Evolutionary conservation across 176 grass and related monocot genomes (phyloP), one percentile per base, ranked within the genome.

Genomic region (Triticum turgidum): DNA sequence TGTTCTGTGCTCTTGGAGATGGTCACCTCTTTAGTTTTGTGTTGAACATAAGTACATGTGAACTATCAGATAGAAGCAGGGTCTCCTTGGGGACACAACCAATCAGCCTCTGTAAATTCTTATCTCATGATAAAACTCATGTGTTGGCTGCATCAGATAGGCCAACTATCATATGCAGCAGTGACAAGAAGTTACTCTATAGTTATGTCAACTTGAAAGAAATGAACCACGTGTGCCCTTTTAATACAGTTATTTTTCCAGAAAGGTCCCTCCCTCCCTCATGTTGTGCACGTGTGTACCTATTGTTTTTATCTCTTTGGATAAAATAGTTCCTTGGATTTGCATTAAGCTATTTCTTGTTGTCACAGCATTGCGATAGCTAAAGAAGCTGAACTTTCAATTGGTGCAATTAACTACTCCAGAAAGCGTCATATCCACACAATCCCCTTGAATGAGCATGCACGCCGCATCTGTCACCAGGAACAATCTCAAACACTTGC

Each of bases 201-300:
- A 95, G 93, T 83, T 95, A 98, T 92, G 96, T 98, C 56, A 98
- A 98, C 91, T 83, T 98, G 58, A 95, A 98, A 90, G 96, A 98
- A 91, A 90, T 95, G 76, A 95, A 91, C 41, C 96, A 98, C 58
- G 95, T 98, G 86, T 98, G 96, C 61, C 93, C 90, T 84, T 98
- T 98, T 76, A 98, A 98, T 87, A 93, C 96, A 79, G 93, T 91
- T 72, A 91, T 88, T 81, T 95, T 94, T 78, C 90, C 96, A 22
- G 93, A 98, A 87, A 98, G 96, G 96, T 98, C 61, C 45, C 15
- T 52, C 35, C 52, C 42, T 56, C 24, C 38, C 33, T 39, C 51
- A 18, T 69, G 32, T 38, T 69, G 34, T 69, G 65, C 15, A 35
- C 24, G 22, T 52, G 14, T 56, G 25, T 44, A 72, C 9, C 11